These are phyloP conservation scores for Ogataea corticis DNA, from an alignment of 805 yeast genomes.

Conservation along the genomic window DNA sequence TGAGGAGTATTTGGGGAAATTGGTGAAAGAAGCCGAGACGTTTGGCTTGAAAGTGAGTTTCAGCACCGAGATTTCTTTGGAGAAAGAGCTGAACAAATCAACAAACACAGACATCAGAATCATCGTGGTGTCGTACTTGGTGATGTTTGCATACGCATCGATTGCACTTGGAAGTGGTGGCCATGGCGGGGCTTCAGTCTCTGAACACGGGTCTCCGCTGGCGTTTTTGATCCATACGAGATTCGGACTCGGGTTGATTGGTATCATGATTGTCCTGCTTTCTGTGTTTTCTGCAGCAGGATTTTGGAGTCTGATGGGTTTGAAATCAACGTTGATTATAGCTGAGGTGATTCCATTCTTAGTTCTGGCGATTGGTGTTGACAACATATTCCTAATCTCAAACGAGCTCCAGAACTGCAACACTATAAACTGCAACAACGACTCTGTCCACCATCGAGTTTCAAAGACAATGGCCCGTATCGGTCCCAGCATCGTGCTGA, in stretches of 20 bases:
- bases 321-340: slow-evolving; percentile 85
- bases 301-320: slow-evolving; percentile 67
- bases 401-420: slow-evolving; percentile 69
- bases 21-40: slow-evolving; percentile 47
- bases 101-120: slow-evolving; percentile 76
- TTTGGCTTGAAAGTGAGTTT: slow-evolving; percentile 66
- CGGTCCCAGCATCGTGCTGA: slow-evolving; percentile 84
- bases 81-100: slow-evolving; percentile 79
- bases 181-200: slow-evolving; percentile 8
- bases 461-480: slow-evolving; percentile 66
- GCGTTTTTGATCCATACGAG: slow-evolving; percentile 50
- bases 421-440: slow-evolving; percentile 36
- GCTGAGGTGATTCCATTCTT: slow-evolving; percentile 97
- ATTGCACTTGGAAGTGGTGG: slow-evolving; percentile 64
- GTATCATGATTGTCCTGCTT: slow-evolving; percentile 75
- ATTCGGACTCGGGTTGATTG: slow-evolving; percentile 77
- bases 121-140: slow-evolving; percentile 70
- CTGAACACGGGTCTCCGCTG: slow-evolving; percentile 10
- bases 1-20: slow-evolving; percentile 50
- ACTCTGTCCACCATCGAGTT: slow-evolving; percentile 57
- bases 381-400: slow-evolving; percentile 83
- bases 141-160: slow-evolving; percentile 88
- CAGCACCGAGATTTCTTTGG: slow-evolving; percentile 81
- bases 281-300: slow-evolving; percentile 88
- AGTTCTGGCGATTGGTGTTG: slow-evolving; percentile 94